A percentile compares a stretch with the other conserved stretches of the same genome.
Evolutionary conservation across 1,284 basidiomycete species (phyloP).

Genomic region (Cryptococcus maquisensis): DNA sequence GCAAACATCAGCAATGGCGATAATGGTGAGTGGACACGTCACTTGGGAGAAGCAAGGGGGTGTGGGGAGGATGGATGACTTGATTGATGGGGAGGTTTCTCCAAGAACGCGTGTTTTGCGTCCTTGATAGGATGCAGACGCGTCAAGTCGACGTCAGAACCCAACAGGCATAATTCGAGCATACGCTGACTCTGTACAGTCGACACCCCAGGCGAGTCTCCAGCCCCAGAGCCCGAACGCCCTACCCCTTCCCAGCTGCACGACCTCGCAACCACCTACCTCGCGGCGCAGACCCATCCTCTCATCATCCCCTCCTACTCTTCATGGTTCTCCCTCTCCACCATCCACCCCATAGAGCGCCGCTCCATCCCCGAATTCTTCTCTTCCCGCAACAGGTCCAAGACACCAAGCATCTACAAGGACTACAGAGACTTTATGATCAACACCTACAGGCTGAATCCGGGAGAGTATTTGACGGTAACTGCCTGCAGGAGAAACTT

Average conservation of each 20-base stretch:
- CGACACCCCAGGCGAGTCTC: slow-evolving; percentile 7
- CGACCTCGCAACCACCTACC: slow-evolving; percentile 58
- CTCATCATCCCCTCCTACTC: slow-evolving; percentile 96
- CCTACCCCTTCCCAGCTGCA: slow-evolving; percentile 43
- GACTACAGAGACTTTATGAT: slow-evolving; percentile 99
- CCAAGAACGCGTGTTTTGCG: not conserved
- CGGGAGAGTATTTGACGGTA: slow-evolving; percentile 93
- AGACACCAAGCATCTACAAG: slow-evolving; percentile 96
- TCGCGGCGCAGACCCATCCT: slow-evolving; percentile 94
- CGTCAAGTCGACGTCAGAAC: slow-evolving; percentile 14
- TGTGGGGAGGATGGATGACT: not conserved
- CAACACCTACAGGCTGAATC: slow-evolving; percentile 93
- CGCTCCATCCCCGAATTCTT: slow-evolving; percentile 97
- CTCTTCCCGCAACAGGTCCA: slow-evolving; percentile 88
- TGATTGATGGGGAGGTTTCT: not conserved
- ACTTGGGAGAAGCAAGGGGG: not conserved
- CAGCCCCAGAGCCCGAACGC: slow-evolving; percentile 25
- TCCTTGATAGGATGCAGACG: not conserved
- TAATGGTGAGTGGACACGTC: slow-evolving; percentile 21
- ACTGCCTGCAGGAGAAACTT: slow-evolving; percentile 94
- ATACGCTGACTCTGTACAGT: slow-evolving; percentile 14
- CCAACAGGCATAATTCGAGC: slow-evolving; percentile 7
- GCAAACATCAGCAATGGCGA: slow-evolving; percentile 41
- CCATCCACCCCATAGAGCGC: slow-evolving; percentile 84
- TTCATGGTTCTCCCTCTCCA: slow-evolving; percentile 95